Evolutionary conservation across 108 stramenopile species (phyloP), one percentile per base, ranked within the genome.

Genomic region (Fistulifera pelliculosa): DNA sequence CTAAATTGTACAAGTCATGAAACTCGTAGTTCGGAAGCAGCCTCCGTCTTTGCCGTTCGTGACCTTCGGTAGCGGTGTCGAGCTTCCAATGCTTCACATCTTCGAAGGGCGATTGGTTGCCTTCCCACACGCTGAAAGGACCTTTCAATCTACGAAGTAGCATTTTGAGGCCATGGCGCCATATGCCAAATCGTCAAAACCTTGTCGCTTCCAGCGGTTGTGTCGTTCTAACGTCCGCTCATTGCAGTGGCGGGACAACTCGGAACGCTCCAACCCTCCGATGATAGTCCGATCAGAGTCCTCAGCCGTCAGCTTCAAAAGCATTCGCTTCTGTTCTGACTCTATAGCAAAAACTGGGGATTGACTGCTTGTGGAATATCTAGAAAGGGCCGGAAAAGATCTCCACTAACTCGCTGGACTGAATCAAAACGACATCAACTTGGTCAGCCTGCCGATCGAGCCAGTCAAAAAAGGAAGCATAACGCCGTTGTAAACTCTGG

Each of bases 11-110:
- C n/a, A 93, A 56, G 47, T 76, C 83, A 71, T 85, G 80, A 64
- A 90, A 93, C 64, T 93, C 92, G 47, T 88, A 90, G 57, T 93
- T 93, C 19, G 87, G 87, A 1, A 90, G 68, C n/a, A 93, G 57
- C 12, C 85, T 72, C 13, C 83, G 76, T 27, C 92, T 72, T 55
- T 86, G 87, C 13, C 85, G 69, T 61, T 93, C 92, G 59, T 73
- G 74, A 2, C 92, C 87, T 69, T 93, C 92, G 17, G 85, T 79
- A 41, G 90, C n/a, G n/a, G n/a, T 56, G 71, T 93, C 92, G 8
- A 93, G 69, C 60, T 93, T 93, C 92, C 92, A 93, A 25, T 80
- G 45, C 31, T 43, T 70, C 2, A 74, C 69, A 49, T 66, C 26
- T 28, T 79, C 77, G 11, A 41, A 45, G 11, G 22, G 66, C 41